These are phyloP conservation scores for Lavandula angustifolia DNA, from an alignment of 257 asterid species.

Conservation along the genomic window DNA sequence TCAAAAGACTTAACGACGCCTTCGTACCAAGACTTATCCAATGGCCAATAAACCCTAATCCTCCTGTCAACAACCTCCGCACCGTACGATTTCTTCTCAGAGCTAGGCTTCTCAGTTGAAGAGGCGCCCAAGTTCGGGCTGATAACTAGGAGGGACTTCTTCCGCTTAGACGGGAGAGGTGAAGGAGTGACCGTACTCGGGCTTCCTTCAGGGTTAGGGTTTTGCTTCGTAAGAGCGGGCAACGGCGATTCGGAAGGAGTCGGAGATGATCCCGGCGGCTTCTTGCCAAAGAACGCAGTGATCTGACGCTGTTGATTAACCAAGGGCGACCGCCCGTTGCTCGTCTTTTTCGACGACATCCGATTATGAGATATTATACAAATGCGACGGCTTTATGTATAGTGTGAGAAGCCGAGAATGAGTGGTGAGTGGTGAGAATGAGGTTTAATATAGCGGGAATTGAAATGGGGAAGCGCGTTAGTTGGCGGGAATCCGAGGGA, in stretches of 20 bases:
- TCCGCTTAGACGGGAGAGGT: slow-evolving; percentile 43
- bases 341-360: slow-evolving; percentile 58
- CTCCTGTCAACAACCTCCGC: slow-evolving; percentile 62
- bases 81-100: slow-evolving; percentile 42
- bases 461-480: slow-evolving; percentile 30
- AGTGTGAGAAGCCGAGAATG: slow-evolving; percentile 2
- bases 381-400: slow-evolving; percentile 11
- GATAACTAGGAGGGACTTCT: slow-evolving; percentile 55
- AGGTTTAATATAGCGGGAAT: slow-evolving; percentile 31
- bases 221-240: slow-evolving; percentile 35
- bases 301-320: slow-evolving; percentile 86
- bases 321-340: slow-evolving; percentile 87
- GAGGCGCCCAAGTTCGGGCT: slow-evolving; percentile 39
- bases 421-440: not conserved
- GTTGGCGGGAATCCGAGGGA: slow-evolving; percentile 41
- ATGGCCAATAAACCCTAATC: slow-evolving; percentile 76
- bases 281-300: slow-evolving; percentile 78
- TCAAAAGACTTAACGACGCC: slow-evolving; percentile 76
- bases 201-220: slow-evolving; percentile 47
- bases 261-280: slow-evolving; percentile 41
- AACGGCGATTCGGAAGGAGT: slow-evolving; percentile 47
- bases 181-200: slow-evolving; percentile 51
- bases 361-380: not conserved
- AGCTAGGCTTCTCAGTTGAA: slow-evolving; percentile 35
- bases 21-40: slow-evolving; percentile 80